phyloP scores from a whole-genome alignment of 257 asterid species.

The Henckelia pumila region DNA sequence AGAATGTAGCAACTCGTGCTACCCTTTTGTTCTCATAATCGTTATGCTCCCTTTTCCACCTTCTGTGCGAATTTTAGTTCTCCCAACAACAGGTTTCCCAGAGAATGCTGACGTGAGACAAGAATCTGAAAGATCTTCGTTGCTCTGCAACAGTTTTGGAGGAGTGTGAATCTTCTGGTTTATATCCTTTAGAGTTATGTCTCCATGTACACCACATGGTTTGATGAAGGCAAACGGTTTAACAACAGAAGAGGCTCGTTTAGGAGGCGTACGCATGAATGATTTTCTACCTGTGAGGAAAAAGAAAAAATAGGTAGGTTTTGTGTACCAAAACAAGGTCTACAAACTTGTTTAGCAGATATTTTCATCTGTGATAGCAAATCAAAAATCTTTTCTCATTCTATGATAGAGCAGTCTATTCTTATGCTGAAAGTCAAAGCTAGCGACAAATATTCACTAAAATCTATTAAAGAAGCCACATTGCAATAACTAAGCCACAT shows the following conservation, averaged over 20 bases:
- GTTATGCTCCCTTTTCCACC: conserved; percentile 95
- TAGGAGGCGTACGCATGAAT: conserved; percentile 58
- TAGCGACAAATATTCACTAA: background rate
- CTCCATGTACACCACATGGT: conserved; percentile 78
- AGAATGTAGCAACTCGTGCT: background rate
- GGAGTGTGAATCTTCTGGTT: conserved; percentile 73
- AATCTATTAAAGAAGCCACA: background rate
- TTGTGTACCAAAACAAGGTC: too few species aligned
- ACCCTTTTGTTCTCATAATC: conserved; percentile 81
- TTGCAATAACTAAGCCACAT: background rate
- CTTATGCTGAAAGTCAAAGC: background rate
- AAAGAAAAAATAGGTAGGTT: background rate
- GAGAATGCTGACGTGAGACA: conserved; percentile 80
- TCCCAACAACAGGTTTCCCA: conserved; percentile 90
- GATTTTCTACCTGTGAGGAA: conserved; percentile 62
- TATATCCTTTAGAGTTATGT: conserved; percentile 79
- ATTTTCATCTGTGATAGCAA: too few species aligned
- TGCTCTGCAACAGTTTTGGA: conserved; percentile 41
- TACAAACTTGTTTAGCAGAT: too few species aligned
- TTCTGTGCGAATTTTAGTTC: conserved; percentile 80
- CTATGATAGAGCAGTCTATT: background rate
- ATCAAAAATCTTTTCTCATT: background rate
- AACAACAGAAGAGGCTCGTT: conserved; percentile 53
- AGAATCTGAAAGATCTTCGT: conserved; percentile 41
- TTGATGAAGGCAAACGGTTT: conserved; percentile 77